Base-by-base conservation (phyloP, 2,329 filamentous ascomycete species). In the Fusarium sp. region DNA sequence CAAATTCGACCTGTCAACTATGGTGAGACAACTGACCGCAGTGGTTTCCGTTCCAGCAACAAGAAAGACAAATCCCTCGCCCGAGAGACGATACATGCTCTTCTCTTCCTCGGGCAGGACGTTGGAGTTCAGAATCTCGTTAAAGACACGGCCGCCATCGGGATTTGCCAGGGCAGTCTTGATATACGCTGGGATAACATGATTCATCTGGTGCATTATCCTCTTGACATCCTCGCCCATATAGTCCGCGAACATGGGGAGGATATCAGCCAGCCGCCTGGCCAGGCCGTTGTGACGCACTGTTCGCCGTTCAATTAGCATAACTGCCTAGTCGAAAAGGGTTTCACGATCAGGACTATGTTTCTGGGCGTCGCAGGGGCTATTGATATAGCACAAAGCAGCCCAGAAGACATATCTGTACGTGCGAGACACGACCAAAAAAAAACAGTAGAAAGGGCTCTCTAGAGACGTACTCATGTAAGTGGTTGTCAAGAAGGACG, bases 11-110 rank as follows among this genome's bases (percentile, higher is more conserved):
- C 35, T 21, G 16, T 2, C 19, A 2, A 28, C 1, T 4, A 38
- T 16, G 2, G 5, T 9, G 2, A 12, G 15, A n/a, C 6, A 9
- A 19, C 81, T 78, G 30, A 81, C 81, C 23, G 79, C 80, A 6
- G 76, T 79, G 2, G 81, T 86, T 67, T 85, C 83, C 0, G 81
- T 82, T 1, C 83, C 84, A 5, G 81, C 84, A 4, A 77, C 71
- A 3, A 85, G 56, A 23, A 86, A 66, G 8, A 78, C 72, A 25
- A 81, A 80, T 0, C 80, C 83, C 46, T 86, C 85, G 4, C 84
- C 78, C 15, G 78, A 78, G 2, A 85, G 74, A 4, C 82, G 77
- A 15, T 79, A 74, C 7, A 75, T 64, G 0, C 76, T 80, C 56
- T 82, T 83, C 57, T 87, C 84, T 15, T 82, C 71, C 66, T 74